Percentiles rank a stretch among this genome's conserved stretches.
Evolutionary conservation across 768 basidiomycete genomes (phyloP).

Genomic region (Leccinum ochraceum): DNA sequence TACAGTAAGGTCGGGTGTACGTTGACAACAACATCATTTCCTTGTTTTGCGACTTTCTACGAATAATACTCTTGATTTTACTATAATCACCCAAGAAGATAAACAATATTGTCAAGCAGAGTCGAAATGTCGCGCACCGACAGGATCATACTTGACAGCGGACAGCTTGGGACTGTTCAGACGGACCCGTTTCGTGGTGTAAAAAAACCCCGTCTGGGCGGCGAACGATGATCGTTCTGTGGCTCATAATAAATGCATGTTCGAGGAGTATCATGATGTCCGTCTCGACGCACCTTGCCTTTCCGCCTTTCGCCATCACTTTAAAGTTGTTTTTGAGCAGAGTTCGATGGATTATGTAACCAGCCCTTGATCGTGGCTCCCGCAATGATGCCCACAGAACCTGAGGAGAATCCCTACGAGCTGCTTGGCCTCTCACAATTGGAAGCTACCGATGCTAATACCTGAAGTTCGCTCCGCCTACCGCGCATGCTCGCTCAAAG

Average conservation of each 20-base stretch:
- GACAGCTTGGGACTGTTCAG: constrained; percentile 71
- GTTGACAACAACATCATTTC: constrained; percentile 38
- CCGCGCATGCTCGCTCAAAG: constrained; percentile 76
- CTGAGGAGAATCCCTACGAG: constrained; percentile 74
- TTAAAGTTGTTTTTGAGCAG: not conserved
- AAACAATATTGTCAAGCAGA: not conserved
- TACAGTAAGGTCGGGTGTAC: not conserved
- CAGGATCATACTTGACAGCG: constrained; percentile 91
- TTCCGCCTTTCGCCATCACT: constrained; percentile 60
- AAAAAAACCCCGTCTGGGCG: constrained; percentile 90
- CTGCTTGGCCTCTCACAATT: constrained; percentile 52
- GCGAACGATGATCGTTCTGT: constrained; percentile 85
- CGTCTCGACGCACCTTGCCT: constrained; percentile 48
- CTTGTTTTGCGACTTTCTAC: constrained; percentile 78
- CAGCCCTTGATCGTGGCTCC: constrained; percentile 24
- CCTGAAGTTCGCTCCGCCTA: constrained; percentile 79
- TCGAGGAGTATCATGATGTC: not conserved
- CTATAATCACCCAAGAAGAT: constrained; percentile 35
- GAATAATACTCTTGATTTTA: constrained; percentile 72
- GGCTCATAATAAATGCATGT: not conserved
- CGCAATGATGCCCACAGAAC: constrained; percentile 36
- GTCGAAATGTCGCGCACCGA: constrained; percentile 51
- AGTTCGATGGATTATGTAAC: constrained; percentile 13
- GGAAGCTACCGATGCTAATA: constrained; percentile 60
- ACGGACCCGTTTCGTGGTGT: constrained; percentile 77